These are phyloP conservation scores for Sugiyamaella valdiviana DNA, from an alignment of 805 yeast genomes.

Conservation along the genomic window DNA sequence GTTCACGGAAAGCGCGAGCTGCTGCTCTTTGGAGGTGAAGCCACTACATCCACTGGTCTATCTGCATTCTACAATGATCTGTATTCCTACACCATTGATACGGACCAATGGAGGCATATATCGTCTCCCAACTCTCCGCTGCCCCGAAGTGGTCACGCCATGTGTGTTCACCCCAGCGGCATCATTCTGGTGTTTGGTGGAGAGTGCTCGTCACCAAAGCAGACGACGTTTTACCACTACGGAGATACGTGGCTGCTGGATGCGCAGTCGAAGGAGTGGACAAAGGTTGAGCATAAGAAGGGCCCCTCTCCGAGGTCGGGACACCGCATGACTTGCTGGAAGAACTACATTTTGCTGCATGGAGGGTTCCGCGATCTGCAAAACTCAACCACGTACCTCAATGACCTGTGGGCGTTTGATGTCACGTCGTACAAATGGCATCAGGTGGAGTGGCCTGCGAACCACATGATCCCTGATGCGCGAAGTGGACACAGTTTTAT, in stretches of 20 bases:
- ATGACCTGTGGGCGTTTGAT: slow-evolving; percentile 91
- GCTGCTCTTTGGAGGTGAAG: slow-evolving; percentile 87
- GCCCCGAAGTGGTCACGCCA: slow-evolving; percentile 89
- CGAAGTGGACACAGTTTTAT: slow-evolving; percentile 89
- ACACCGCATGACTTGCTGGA: slow-evolving; percentile 86
- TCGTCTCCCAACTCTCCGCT: slow-evolving; percentile 83
- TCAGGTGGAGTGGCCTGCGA: slow-evolving; percentile 79
- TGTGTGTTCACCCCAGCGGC: slow-evolving; percentile 91
- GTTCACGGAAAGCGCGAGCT: slow-evolving; percentile 70
- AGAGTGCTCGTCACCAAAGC: slow-evolving; percentile 94
- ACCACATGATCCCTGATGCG: slow-evolving; percentile 78
- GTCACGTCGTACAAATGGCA: slow-evolving; percentile 85
- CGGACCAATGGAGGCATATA: slow-evolving; percentile 72
- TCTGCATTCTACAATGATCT: slow-evolving; percentile 80
- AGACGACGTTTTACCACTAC: slow-evolving; percentile 89
- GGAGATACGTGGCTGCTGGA: slow-evolving; percentile 96
- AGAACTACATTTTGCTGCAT: slow-evolving; percentile 73
- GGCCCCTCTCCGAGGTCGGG: slow-evolving; percentile 85
- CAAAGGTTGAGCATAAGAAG: slow-evolving; percentile 67
- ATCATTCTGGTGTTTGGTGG: slow-evolving; percentile 86
- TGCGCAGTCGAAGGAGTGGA: slow-evolving; percentile 80
- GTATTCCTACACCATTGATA: slow-evolving; percentile 63
- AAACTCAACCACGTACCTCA: slow-evolving; percentile 69
- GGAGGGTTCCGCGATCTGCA: slow-evolving; percentile 96
- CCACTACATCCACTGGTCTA: slow-evolving; percentile 37